These are phyloP conservation scores for Lactifluus hygrophoroides DNA, from an alignment of 768 basidiomycete species.

Conservation along the genomic window DNA sequence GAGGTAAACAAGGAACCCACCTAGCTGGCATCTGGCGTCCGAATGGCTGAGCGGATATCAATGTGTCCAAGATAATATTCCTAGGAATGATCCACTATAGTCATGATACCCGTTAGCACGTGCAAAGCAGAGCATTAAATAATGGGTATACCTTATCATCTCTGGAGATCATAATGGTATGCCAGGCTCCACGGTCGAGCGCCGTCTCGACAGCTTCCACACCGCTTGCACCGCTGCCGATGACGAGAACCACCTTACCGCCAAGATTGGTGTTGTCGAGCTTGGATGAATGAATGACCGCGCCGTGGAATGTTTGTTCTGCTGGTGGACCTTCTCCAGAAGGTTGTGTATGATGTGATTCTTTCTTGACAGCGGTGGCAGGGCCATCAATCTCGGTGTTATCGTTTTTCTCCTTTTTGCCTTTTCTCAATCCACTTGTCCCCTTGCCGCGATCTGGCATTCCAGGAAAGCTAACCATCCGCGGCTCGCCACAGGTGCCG, in stretches of 20 bases:
- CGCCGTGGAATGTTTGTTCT: conserved; percentile 28
- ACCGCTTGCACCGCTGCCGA: conserved; percentile 47
- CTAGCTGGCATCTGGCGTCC: conserved; percentile 45
- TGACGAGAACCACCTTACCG: conserved; percentile 37
- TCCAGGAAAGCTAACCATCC: conserved; percentile 37
- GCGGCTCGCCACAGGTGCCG: conserved; percentile 42
- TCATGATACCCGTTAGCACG: not conserved
- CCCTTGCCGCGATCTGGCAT: conserved; percentile 30
- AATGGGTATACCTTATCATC: conserved; percentile 27
- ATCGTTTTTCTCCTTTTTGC: not conserved
- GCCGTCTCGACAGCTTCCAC: conserved; percentile 39
- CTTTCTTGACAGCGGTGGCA: not conserved
- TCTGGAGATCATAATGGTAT: conserved; percentile 34
- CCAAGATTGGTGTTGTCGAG: conserved; percentile 34
- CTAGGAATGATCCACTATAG: conserved; percentile 40
- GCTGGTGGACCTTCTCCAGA: conserved; percentile 19
- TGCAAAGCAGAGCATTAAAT: conserved; percentile 34
- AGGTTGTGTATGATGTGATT: conserved; percentile 11
- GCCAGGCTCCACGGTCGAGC: conserved; percentile 27
- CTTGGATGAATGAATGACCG: conserved; percentile 40
- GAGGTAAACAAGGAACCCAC: conserved; percentile 18
- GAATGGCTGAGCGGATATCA: conserved; percentile 43
- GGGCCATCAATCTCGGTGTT: not conserved
- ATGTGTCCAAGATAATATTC: conserved; percentile 40
- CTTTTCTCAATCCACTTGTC: not conserved